Evolutionary conservation across 345 rosid species (phyloP).

Genomic region (Clausena lansium): DNA sequence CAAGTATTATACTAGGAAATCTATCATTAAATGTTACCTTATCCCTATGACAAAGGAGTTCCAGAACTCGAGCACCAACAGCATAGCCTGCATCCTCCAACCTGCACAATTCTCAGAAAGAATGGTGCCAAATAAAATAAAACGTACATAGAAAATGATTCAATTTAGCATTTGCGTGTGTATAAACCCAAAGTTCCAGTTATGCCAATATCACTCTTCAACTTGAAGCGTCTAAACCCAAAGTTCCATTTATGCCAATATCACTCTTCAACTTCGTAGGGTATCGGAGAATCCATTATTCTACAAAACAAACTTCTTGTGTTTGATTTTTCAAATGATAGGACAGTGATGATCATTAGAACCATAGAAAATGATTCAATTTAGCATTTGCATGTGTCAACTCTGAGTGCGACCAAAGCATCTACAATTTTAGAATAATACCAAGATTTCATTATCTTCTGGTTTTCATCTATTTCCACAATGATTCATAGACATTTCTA

Average conservation of each 20-base stretch:
- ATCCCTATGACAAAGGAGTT: slow-evolving; percentile 87
- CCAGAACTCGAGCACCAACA: slow-evolving; percentile 84
- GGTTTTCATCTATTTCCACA: not conserved
- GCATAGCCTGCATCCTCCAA: slow-evolving; percentile 97
- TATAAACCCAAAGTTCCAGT: no score
- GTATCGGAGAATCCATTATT: not conserved
- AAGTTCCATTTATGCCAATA: slow-evolving; percentile 3
- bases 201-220: no score
- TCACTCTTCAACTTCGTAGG: not conserved
- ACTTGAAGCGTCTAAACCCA: not conserved
- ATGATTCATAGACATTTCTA: not conserved
- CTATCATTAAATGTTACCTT: slow-evolving; percentile 42
- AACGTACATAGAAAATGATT: not conserved
- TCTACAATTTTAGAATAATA: no score
- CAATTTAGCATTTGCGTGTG: no score
- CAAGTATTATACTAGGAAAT: not conserved
- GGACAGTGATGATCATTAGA: not conserved
- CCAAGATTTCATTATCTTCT: not conserved
- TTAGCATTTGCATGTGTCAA: not conserved
- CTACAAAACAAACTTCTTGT: not conserved
- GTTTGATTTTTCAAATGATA: not conserved
- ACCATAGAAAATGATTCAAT: not conserved
- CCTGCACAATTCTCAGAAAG: slow-evolving; percentile 34
- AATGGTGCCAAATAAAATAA: not conserved
- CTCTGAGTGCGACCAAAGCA: not conserved